Evolutionary conservation across 2,329 filamentous ascomycete species (phyloP), one percentile per base, ranked within the genome.

Genomic region (Huntiella bhutanensis): DNA sequence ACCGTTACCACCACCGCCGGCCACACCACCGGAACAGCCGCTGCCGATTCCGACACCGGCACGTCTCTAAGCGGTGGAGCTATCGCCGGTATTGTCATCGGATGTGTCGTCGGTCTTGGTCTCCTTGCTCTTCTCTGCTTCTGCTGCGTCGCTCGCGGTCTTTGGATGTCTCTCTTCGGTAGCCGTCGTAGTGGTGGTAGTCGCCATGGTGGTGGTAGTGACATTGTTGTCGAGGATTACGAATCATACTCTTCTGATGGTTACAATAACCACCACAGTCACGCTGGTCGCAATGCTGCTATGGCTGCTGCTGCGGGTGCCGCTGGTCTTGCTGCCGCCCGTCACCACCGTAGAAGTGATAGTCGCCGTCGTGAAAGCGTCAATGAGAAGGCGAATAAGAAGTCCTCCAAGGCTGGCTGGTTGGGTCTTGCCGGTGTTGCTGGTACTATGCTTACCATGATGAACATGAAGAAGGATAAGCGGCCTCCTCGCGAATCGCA

Each of bases 81-180:
- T 50, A 87, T 87, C 54, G 82, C 82, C 12, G 82, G 82, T 50
- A 87, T 87, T 55, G 82, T 87, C 53, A 77, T 87, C 47, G 82
- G 82, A 51, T 71, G 75, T 8, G 67, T 87, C 42, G 70, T 71
- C 11, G 82, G 79, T 51, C 66, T 85, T 33, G 61, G 70, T 36
- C 65, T 87, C 2, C 70, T 87, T 16, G 64, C 79, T 4, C 68
- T 82, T 5, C 62, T 86, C 55, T 85, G 80, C 66, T 77, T 82
- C 64, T 86, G 76, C 69, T 83, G 80, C 65, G 76, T 78, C 50
- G 68, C 71, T 49, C 68, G 71, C 52, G 73, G 73, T 11, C 63
- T 78, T 38, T 80, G 75, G 69, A 67, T 73, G 52, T 69, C 70
- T 42, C 59, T 82, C 53, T 73, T 83, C 52, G 78, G 77, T 32